Percentiles rank a stretch among this genome's conserved stretches.
phyloP scores from a whole-genome alignment of 2,329 filamentous ascomycete genomes.

The Dactylella cylindrospora region DNA sequence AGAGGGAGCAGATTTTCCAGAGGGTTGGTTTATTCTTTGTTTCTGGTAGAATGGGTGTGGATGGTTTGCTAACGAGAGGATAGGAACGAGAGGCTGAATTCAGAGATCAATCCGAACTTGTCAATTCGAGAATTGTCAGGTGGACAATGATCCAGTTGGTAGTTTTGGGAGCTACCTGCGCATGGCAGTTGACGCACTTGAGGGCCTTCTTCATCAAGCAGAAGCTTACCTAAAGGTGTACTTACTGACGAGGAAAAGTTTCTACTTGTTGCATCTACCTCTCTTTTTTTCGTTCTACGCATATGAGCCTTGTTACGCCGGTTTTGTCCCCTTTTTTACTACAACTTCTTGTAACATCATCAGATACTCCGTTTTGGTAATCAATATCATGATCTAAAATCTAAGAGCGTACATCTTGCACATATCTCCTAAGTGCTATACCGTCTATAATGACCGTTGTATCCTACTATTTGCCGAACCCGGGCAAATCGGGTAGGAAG shows the following conservation, averaged over 20 bases:
- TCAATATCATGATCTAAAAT: no score
- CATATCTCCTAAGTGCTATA: no score
- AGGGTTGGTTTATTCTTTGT: conserved; percentile 61
- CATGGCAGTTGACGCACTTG: conserved; percentile 95
- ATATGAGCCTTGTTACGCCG: no score
- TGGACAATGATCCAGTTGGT: conserved; percentile 91
- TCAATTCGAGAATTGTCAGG: conserved; percentile 85
- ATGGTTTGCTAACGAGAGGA: background rate
- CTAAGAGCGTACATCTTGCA: no score
- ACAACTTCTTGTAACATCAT: no score
- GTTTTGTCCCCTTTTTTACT: no score
- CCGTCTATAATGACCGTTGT: no score
- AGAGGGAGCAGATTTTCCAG: conserved; percentile 94
- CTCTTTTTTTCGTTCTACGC: no score
- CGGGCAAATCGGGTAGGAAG: no score
- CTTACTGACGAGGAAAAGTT: no score
- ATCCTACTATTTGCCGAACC: no score
- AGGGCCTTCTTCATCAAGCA: conserved; percentile 99
- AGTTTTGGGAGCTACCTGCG: conserved; percentile 82
- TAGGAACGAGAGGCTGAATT: conserved; percentile 97
- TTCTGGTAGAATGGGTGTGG: background rate
- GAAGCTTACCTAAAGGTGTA: conserved; percentile 92
- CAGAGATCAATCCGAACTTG: conserved; percentile 92
- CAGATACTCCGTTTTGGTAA: no score
- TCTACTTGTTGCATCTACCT: background rate